Evolutionary conservation across 2,329 filamentous ascomycete genomes (phyloP), one percentile per base, ranked within the genome.

Genomic region (Epichloe sylvatica): DNA sequence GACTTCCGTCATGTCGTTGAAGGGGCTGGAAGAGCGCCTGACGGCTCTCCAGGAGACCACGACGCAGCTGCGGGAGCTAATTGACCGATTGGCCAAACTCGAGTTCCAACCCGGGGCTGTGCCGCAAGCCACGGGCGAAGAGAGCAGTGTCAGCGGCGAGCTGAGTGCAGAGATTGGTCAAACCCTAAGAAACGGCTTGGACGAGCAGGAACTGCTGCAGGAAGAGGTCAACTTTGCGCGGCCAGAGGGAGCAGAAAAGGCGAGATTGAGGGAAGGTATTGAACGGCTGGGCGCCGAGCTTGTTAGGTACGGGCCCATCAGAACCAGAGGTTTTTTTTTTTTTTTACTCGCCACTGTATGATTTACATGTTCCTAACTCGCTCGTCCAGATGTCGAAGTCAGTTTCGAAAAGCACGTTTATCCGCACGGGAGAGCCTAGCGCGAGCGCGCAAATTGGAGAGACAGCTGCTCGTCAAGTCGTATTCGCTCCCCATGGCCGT

Each of bases 371-470:
- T 30, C 30, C 44, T 46, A 23, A 49, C 12, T 3, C 39, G 7
- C 8, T 12, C 23, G 13, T 46, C n/a, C 40, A 79, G 72, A 52
- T 76, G 68, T 54, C 73, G 87, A 52, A 70, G 74, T 35, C 77
- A 80, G 34, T 96, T 94, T 65, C 83, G 90, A 56, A 84, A 81
- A 63, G 90, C 91, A 12, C 86, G 94, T 60, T 70, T 95, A 48
- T 73, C 78, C 25, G 89, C 88, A 19, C 91, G 87, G 64, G 77
- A 80, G 55, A 84, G 79, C 66, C 77, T 89, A 37, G 79, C 86
- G 59, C 70, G 75, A 49, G 86, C 88, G 15, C 86, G 84, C 62
- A 76, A 80, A 47, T 81, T 81, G 57, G 87, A 96, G 64, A 80
- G 87, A 55, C 79, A 88, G 56, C 71, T 88, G 21, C 73, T 94